These are phyloP conservation scores for Sphagnum magellanicum DNA, from an alignment of 228 moss, liverwort and hornwort genomes.

Conservation along the genomic window DNA sequence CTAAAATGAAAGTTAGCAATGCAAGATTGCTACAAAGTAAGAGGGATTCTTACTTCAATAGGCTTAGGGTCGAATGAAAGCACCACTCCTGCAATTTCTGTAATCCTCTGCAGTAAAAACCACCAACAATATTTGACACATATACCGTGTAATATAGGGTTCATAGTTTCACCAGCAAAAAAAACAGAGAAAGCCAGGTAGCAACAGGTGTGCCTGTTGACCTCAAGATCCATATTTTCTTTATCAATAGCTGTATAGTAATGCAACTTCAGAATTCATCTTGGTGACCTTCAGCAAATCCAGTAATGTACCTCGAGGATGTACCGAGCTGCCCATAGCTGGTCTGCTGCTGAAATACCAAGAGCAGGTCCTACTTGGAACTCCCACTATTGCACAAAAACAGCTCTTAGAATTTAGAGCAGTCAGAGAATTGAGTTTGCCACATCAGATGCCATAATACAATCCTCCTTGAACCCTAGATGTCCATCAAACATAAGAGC, in stretches of 20 bases:
- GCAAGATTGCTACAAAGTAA: background rate
- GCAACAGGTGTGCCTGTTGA: no score
- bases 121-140: background rate
- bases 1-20: no score
- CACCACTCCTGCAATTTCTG: constrained; percentile 80
- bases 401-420: background rate
- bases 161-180: no score
- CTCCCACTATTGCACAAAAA: constrained; percentile 53
- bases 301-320: constrained; percentile 45
- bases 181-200: no score
- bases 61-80: constrained; percentile 86
- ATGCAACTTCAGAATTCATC: no score
- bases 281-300: background rate
- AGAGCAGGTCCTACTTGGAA: constrained; percentile 72
- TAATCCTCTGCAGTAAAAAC: constrained; percentile 43
- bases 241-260: no score
- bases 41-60: constrained; percentile 42
- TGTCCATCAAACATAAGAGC: no score
- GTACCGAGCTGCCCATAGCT: constrained; percentile 79
- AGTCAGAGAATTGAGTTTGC: no score
- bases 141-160: no score
- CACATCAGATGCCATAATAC: no score
- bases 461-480: constrained; percentile 5
- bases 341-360: constrained; percentile 66
- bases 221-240: no score